A percentile compares a stretch with the other conserved stretches of the same genome.
phyloP scores from a whole-genome alignment of 225 moss, liverwort and hornwort genomes.

The Physcomitrellopsis africana region DNA sequence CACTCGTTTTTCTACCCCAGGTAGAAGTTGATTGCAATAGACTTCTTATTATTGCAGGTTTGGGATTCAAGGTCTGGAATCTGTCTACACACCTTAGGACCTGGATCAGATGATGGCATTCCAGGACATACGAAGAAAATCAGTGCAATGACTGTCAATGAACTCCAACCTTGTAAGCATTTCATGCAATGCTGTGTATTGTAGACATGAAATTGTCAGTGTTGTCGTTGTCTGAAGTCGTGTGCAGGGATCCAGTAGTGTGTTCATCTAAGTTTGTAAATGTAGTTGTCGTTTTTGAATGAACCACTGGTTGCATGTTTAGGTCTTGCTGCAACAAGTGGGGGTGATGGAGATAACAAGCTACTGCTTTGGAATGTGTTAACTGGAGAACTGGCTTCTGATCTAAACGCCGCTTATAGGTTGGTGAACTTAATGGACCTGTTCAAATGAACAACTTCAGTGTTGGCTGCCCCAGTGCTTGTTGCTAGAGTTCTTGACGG shows the following conservation, averaged over 20 bases:
- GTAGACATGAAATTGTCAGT: neutral
- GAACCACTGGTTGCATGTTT: constrained; percentile 3
- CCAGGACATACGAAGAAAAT: constrained; percentile 83
- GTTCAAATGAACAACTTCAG: neutral
- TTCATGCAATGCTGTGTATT: neutral
- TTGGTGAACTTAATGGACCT: constrained; percentile 17
- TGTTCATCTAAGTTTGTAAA: neutral
- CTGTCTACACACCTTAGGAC: constrained; percentile 75
- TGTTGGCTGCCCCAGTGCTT: constrained; percentile 4
- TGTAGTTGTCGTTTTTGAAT: neutral
- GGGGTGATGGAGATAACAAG: constrained; percentile 79
- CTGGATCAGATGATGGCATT: constrained; percentile 60
- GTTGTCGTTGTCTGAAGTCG: neutral
- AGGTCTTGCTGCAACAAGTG: constrained; percentile 87
- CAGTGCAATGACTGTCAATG: constrained; percentile 76
- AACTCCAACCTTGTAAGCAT: constrained; percentile 68
- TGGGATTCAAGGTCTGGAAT: constrained; percentile 72
- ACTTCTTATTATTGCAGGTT: constrained; percentile 40
- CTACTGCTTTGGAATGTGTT: constrained; percentile 84
- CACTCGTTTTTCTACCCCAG: neutral
- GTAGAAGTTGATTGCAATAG: neutral
- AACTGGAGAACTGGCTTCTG: constrained; percentile 74
- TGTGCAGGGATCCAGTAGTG: neutral
- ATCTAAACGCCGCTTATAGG: constrained; percentile 71
- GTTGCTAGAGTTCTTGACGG: neutral